phyloP scores from a whole-genome alignment of 257 asterid species.

The Lycium barbarum region DNA sequence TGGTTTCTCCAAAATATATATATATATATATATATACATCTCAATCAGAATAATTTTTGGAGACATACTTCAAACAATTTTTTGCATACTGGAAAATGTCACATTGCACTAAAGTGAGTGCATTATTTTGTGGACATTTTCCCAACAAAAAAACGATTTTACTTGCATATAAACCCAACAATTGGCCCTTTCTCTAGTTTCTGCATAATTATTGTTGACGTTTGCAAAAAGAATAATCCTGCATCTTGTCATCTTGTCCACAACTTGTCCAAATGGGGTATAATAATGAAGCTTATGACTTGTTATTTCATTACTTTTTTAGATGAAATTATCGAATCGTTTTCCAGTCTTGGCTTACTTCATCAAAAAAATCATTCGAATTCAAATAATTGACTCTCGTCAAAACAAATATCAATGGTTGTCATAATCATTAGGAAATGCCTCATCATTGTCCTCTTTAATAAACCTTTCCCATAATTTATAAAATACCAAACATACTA shows the following conservation, averaged over 20 bases:
- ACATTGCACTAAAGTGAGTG: too few species aligned
- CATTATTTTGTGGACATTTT: too few species aligned
- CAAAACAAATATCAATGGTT: background rate
- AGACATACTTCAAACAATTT: too few species aligned
- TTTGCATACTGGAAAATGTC: too few species aligned
- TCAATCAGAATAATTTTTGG: too few species aligned
- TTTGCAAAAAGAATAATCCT: constrained; percentile 9
- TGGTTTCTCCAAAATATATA: too few species aligned
- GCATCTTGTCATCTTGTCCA: background rate
- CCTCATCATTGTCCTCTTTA: background rate
- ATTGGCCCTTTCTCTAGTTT: background rate
- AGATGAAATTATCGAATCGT: background rate
- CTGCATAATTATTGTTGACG: constrained; percentile 5
- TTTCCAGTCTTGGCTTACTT: constrained; percentile 19
- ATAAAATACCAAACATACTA: background rate
- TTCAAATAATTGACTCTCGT: background rate
- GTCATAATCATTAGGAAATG: constrained; percentile 29
- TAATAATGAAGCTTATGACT: constrained; percentile 18
- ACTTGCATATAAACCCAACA: background rate
- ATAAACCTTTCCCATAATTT: background rate
- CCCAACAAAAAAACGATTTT: too few species aligned
- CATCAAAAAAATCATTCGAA: constrained; percentile 13
- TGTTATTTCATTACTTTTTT: background rate
- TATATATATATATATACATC: too few species aligned
- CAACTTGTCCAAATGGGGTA: background rate